Base-by-base conservation (phyloP, 1,284 basidiomycete species). In the Cryptococcus floricola region DNA sequence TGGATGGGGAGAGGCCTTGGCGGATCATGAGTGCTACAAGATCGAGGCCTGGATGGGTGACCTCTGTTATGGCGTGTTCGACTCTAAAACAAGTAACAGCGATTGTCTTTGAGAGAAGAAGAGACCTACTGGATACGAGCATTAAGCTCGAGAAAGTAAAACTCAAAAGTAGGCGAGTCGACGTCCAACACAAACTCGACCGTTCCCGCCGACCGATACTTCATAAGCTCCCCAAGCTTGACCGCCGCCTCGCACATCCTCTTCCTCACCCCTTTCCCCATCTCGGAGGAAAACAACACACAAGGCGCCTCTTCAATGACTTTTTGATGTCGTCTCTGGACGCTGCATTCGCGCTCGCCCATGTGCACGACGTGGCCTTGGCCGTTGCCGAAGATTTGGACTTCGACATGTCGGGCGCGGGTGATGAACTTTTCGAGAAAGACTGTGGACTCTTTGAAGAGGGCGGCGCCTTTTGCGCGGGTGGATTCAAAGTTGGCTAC, bases 61-160 rank as follows among this genome's bases (percentile, higher is more conserved):
- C 76, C 71, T 87, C 86, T 0, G 85, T 87, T 25, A 87, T 79
- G 1, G 83, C 79, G 62, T 87, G 86, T 72, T 87, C 87, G 18
- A 87, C 86, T 53, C 45, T 25, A 25, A 3, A 23, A 23, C 23
- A 23, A 23, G 23, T 23, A 23, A 23, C 19, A 8, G n/a, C 5
- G 16, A 9, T 9, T 43, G 19, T 25, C 41, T 37, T 19, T 14
- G 0, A 34, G 10, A 23, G 2, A 42, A n/a, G 41, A 14, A 37
- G 16, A 41, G 18, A 70, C 48, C 57, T 81, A 81, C 71, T 87
- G 86, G 53, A 87, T 81, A 6, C 86, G 80, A 0, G 85, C 84
- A 60, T 88, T 88, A 81, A 87, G 84, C 69, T 88, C 87, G 18
- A 88, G 78, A 63, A 88, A 88, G 74, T 81, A 87, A 70, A 85